Conservation (phyloP, 2,329 filamentous ascomycete species). For the Ophiostoma sp. region DNA sequence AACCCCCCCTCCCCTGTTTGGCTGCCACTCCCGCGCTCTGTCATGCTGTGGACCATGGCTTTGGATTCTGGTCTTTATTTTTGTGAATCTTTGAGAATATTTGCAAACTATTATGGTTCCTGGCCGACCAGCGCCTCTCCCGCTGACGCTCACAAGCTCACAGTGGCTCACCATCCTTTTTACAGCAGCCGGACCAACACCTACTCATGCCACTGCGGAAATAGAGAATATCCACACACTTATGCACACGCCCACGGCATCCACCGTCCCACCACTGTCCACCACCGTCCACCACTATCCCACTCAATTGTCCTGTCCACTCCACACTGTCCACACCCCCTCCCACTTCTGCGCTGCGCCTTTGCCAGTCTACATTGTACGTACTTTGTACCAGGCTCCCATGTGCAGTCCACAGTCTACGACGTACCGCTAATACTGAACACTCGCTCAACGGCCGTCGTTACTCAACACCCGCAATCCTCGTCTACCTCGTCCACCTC, state of each 20-base stretch:
- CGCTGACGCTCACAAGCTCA: slow-evolving; percentile 6
- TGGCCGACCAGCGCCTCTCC: not conserved
- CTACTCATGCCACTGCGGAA: not conserved
- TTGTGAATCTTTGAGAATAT: not conserved
- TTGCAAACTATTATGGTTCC: no score
- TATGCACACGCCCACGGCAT: slow-evolving; percentile 24
- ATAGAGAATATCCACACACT: slow-evolving; percentile 15
- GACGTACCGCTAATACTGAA: not conserved
- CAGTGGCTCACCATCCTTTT: not conserved
- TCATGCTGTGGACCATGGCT: not conserved
- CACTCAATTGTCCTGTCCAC: not conserved
- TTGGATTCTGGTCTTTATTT: not conserved
- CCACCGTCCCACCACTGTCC: slow-evolving; percentile 18
- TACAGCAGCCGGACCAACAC: not conserved
- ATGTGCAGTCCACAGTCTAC: not conserved
- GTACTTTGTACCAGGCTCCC: slow-evolving; percentile 26
- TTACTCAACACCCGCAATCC: not conserved
- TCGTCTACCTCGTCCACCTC: not conserved
- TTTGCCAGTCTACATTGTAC: slow-evolving; percentile 15
- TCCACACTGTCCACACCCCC: not conserved
- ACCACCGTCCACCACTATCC: not conserved
- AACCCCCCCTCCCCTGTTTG: not conserved
- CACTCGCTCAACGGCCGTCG: slow-evolving; percentile 1
- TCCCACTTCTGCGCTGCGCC: slow-evolving; percentile 15
- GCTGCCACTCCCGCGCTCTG: not conserved